Percentiles rank a stretch among this genome's conserved stretches.
Conservation (phyloP, 768 basidiomycete species). For the Obba rivulosa region DNA sequence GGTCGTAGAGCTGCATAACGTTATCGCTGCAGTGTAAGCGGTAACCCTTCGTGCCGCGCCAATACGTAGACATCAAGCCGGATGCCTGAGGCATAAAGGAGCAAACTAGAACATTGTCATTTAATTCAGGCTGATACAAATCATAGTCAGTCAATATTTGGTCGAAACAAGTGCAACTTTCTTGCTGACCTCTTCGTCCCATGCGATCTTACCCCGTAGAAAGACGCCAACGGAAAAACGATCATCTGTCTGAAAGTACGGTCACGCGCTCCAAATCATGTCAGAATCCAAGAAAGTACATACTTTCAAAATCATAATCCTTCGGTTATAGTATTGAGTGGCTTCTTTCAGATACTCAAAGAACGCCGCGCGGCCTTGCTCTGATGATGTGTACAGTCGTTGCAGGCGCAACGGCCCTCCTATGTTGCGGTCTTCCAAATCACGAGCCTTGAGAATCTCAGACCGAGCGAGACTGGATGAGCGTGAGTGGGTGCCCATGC, state of each 20-base stretch:
- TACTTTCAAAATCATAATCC: constrained; percentile 55
- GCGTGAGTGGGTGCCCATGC: no score
- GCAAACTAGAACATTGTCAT: constrained; percentile 55
- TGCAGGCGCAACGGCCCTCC: constrained; percentile 52
- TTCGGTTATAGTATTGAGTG: constrained; percentile 51
- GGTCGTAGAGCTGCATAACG: constrained; percentile 55
- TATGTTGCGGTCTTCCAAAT: constrained; percentile 48
- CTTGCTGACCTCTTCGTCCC: constrained; percentile 25
- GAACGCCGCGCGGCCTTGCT: constrained; percentile 48
- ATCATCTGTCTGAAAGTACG: constrained; percentile 43
- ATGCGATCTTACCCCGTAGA: constrained; percentile 51
- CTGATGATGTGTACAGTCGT: constrained; percentile 52
- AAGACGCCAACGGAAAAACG: constrained; percentile 61
- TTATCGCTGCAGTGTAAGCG: constrained; percentile 51
- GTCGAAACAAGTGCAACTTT: neutral
- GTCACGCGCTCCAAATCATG: neutral
- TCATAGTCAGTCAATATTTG: constrained; percentile 34
- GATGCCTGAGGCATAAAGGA: constrained; percentile 55
- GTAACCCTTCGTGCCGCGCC: constrained; percentile 48
- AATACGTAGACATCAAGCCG: constrained; percentile 40
- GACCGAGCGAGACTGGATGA: constrained; percentile 48
- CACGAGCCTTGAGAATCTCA: constrained; percentile 46
- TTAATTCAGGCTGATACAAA: constrained; percentile 39
- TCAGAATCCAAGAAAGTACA: neutral
- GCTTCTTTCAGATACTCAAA: constrained; percentile 58